phyloP scores from a whole-genome alignment of 495 filamentous ascomycete genomes.

The Podospora fimiseda region DNA sequence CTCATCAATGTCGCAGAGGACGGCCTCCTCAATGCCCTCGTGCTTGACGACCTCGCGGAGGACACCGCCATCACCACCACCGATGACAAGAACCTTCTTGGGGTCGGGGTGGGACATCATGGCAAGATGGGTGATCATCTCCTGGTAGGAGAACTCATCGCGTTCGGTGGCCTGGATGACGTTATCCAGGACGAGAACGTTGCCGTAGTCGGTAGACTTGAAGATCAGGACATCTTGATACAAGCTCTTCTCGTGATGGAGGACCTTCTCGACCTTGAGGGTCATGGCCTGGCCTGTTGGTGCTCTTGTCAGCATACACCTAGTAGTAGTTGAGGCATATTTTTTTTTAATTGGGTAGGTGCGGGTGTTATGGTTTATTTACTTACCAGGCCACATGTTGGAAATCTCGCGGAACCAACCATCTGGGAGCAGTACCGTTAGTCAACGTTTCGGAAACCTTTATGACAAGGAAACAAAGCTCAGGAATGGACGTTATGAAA shows the following conservation, averaged over 20 bases:
- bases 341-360: not conserved
- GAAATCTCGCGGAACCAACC: slow-evolving; percentile 99
- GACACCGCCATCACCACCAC: slow-evolving; percentile 93
- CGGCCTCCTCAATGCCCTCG: slow-evolving; percentile 83
- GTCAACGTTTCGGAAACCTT: slow-evolving; percentile 2
- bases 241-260: slow-evolving; percentile 98
- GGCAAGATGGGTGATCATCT: slow-evolving; percentile 99
- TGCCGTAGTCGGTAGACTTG: slow-evolving; percentile 93
- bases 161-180: slow-evolving; percentile 98
- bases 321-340: not conserved
- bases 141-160: slow-evolving; percentile 99
- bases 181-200: slow-evolving; percentile 95
- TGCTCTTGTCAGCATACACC: not conserved
- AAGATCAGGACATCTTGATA: slow-evolving; percentile 99
- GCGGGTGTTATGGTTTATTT: not conserved
- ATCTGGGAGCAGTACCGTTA: slow-evolving; percentile 51
- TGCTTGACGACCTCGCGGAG: slow-evolving; percentile 98
- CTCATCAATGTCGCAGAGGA: slow-evolving; percentile 98
- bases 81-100: slow-evolving; percentile 96
- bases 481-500: too few species aligned
- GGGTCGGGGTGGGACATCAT: slow-evolving; percentile 98
- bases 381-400: slow-evolving; percentile 85
- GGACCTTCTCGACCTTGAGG: slow-evolving; percentile 91
- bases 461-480: not conserved
- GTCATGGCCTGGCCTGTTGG: slow-evolving; percentile 83